Percentiles rank a stretch among this genome's conserved stretches.
Conservation (phyloP, 2,329 filamentous ascomycete species). For the Tolypocladium guangdongense region DNA sequence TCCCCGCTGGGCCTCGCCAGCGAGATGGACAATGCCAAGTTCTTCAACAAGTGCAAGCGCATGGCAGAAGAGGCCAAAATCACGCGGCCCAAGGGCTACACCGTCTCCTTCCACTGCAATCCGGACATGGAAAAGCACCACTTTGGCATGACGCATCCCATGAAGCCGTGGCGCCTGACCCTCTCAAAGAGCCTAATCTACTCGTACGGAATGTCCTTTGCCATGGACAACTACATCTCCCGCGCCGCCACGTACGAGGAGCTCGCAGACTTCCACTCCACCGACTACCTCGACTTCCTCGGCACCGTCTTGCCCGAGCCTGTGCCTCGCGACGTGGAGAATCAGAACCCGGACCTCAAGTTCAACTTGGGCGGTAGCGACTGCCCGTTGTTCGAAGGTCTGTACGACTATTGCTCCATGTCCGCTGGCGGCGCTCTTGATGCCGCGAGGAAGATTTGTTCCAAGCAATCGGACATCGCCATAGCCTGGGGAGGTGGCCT, state of each 20-base stretch:
- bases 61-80: slow-evolving; percentile 56
- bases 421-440: slow-evolving; percentile 87
- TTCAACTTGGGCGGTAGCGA: slow-evolving; percentile 88
- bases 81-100: slow-evolving; percentile 71
- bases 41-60: slow-evolving; percentile 46
- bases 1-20: slow-evolving; percentile 37
- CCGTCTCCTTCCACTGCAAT: slow-evolving; percentile 91
- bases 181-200: slow-evolving; percentile 91
- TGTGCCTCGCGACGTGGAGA: slow-evolving; percentile 54
- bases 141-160: slow-evolving; percentile 92
- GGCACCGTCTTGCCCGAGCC: slow-evolving; percentile 57
- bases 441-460: slow-evolving; percentile 79
- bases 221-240: slow-evolving; percentile 89
- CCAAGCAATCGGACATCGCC: slow-evolving; percentile 83
- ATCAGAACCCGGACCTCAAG: slow-evolving; percentile 49
- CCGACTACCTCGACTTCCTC: slow-evolving; percentile 86
- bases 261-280: slow-evolving; percentile 74
- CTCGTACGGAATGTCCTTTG: slow-evolving; percentile 89
- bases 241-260: slow-evolving; percentile 80
- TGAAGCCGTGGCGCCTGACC: slow-evolving; percentile 97
- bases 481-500: slow-evolving; percentile 96
- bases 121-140: slow-evolving; percentile 92
- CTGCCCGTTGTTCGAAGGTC: slow-evolving; percentile 90
- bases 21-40: slow-evolving; percentile 45
- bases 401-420: slow-evolving; percentile 90